A percentile compares a stretch with the other conserved stretches of the same genome.
Evolutionary conservation across 2,329 filamentous ascomycete genomes (phyloP).

Genomic region (Aplosporella prunicola): DNA sequence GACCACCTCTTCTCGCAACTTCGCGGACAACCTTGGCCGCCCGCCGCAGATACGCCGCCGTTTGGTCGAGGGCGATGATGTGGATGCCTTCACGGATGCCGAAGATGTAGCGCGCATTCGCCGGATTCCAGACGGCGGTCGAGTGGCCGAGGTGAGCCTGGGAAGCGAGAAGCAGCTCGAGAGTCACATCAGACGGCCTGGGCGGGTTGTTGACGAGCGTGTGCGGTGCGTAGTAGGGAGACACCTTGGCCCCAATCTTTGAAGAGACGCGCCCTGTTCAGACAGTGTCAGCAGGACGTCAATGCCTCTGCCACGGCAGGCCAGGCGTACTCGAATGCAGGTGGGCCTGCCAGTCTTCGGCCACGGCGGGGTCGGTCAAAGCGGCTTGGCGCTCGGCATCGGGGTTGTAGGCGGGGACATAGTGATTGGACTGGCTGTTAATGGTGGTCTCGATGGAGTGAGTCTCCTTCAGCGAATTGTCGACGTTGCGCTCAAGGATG

Average conservation of each 20-base stretch:
- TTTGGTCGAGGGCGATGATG: slow-evolving; percentile 86
- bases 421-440: slow-evolving; percentile 17
- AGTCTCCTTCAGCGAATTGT: slow-evolving; percentile 22
- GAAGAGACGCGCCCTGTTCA: too few relatives aligned
- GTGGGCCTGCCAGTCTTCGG: slow-evolving; percentile 34
- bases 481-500: slow-evolving; percentile 22
- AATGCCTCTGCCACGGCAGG: too few relatives aligned
- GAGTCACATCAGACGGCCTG: slow-evolving; percentile 66
- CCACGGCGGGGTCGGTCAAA: slow-evolving; percentile 17
- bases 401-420: slow-evolving; percentile 17
- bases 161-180: slow-evolving; percentile 63
- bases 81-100: slow-evolving; percentile 81
- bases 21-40: slow-evolving; percentile 88
- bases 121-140: slow-evolving; percentile 87
- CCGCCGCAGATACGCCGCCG: slow-evolving; percentile 79
- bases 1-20: slow-evolving; percentile 69
- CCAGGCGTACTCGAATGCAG: slow-evolving; percentile 29
- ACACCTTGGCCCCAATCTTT: too few relatives aligned
- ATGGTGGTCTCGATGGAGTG: slow-evolving; percentile 27
- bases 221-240: slow-evolving; percentile 56
- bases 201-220: slow-evolving; percentile 65
- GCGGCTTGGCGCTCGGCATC: slow-evolving; percentile 14
- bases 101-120: slow-evolving; percentile 88
- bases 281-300: too few relatives aligned
- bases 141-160: slow-evolving; percentile 64